Base-by-base conservation (phyloP, 2,329 filamentous ascomycete genomes). In the Thelonectria blattea region DNA sequence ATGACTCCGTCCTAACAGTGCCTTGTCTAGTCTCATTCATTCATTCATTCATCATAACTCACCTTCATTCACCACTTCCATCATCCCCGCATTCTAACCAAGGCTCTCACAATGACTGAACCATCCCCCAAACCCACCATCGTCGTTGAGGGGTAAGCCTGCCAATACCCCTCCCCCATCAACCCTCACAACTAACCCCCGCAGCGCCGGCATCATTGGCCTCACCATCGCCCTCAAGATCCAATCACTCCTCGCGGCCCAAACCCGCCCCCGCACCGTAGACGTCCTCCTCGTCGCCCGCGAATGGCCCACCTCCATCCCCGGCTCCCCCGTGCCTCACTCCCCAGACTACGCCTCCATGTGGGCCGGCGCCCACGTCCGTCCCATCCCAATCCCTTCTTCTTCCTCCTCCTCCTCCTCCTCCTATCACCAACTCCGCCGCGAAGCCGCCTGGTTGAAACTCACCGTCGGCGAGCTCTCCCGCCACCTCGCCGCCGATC, bases 351-450 rank as follows among this genome's bases (percentile, higher is more conserved):
- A 81, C 68, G 81, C 84, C 14, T 86, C 84, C 30, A 83, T 83
- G 52, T 86, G 83, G 83, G 84, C 79, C 37, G 84, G 84, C 11
- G 83, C 84, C 2, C 83, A 86, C 67, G 83, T 85, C 64, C 78
- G 83, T 42, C 83, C 79, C 66, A 80, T 85, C 34, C 80, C 80
- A 69, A 2, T 69, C 69, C 7, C 74, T 24, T 24, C 22, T 24
- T 24, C 22, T 24, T 24, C 22, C 73, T 6, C 64, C 73, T 10
- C 27, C 27, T 30, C 27, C 27, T 7, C 5, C 8, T 9, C 27
- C 8, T 30, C 27, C 5, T 30, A 73, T 5, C 64, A 73, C 2
- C 75, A 76, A 47, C 58, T 76, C 1, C 64, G 51, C 5, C 70
- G 70, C 18, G 74, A 76, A 56, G 75, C 74, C 1, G 47, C 56